Evolutionary conservation across 2,329 filamentous ascomycete genomes (phyloP).

Genomic region (Sarocladiaceae sp.): DNA sequence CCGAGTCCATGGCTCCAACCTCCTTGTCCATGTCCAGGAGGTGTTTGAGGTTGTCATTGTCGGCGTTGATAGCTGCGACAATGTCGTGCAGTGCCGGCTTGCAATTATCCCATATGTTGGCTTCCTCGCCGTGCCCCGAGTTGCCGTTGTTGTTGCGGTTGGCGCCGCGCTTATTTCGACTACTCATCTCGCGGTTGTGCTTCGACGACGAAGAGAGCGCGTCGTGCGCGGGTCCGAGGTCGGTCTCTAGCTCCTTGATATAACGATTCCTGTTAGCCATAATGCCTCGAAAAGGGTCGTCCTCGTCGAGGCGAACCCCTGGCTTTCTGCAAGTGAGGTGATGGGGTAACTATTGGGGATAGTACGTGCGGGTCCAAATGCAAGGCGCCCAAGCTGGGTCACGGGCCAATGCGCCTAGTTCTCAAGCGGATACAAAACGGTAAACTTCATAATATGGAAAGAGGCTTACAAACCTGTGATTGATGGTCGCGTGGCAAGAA

Average conservation of each 20-base stretch:
- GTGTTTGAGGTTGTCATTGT: slow-evolving; percentile 35
- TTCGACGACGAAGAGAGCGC: slow-evolving; percentile 14
- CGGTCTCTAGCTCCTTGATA: slow-evolving; percentile 1
- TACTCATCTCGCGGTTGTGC: slow-evolving; percentile 31
- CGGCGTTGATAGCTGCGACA: slow-evolving; percentile 34
- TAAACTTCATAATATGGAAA: neutral
- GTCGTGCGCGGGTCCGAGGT: slow-evolving; percentile 16
- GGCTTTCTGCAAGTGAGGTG: slow-evolving; percentile 2
- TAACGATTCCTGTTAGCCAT: slow-evolving; percentile 9
- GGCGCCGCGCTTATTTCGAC: slow-evolving; percentile 39
- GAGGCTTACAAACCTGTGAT: neutral
- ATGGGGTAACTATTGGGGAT: slow-evolving; percentile 9
- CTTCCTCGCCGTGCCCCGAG: slow-evolving; percentile 36
- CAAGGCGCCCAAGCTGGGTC: slow-evolving; percentile 7
- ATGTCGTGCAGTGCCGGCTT: slow-evolving; percentile 36
- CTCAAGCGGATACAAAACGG: neutral
- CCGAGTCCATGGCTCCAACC: slow-evolving; percentile 32
- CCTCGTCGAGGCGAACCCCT: slow-evolving; percentile 6
- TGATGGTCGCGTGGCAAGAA: neutral
- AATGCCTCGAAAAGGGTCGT: neutral
- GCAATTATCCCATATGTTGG: slow-evolving; percentile 37
- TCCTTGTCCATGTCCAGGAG: slow-evolving; percentile 37
- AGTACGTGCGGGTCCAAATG: slow-evolving; percentile 8
- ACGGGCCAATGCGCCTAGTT: slow-evolving; percentile 9
- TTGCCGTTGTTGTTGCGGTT: slow-evolving; percentile 31